A percentile compares a stretch with the other conserved stretches of the same genome.
Evolutionary conservation across 768 basidiomycete species (phyloP).

Genomic region (Mycena olivaceomarginata): DNA sequence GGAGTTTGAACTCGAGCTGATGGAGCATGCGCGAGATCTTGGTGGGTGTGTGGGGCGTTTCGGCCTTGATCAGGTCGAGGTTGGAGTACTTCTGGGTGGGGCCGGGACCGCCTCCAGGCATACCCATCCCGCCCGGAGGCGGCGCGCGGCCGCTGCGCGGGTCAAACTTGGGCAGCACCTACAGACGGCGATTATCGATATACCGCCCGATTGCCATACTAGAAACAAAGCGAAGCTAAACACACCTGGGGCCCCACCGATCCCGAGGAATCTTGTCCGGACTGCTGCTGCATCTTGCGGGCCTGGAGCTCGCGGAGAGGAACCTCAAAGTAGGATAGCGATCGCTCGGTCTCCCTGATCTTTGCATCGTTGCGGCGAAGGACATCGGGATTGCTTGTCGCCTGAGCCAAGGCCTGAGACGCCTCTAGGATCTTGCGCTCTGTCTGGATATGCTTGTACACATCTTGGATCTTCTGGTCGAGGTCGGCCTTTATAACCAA

Average conservation of each 20-base stretch:
- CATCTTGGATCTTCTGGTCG: slow-evolving; percentile 95
- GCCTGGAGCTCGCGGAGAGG: slow-evolving; percentile 89
- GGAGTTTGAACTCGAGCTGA: slow-evolving; percentile 72
- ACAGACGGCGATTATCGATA: slow-evolving; percentile 44
- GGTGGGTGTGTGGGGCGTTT: slow-evolving; percentile 95
- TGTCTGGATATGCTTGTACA: slow-evolving; percentile 92
- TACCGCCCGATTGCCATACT: slow-evolving; percentile 45
- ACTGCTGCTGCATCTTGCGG: slow-evolving; percentile 81
- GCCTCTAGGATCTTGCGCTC: slow-evolving; percentile 96
- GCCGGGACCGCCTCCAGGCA: slow-evolving; percentile 23
- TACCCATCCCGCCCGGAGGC: slow-evolving; percentile 41
- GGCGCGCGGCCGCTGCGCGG: slow-evolving; percentile 61
- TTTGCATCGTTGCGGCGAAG: slow-evolving; percentile 87
- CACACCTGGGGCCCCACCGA: slow-evolving; percentile 65
- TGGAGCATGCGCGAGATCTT: slow-evolving; percentile 99
- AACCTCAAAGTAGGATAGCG: slow-evolving; percentile 91
- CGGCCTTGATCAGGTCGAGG: slow-evolving; percentile 96
- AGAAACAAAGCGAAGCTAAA: slow-evolving; percentile 37
- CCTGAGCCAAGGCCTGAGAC: slow-evolving; percentile 84
- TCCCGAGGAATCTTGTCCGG: slow-evolving; percentile 72
- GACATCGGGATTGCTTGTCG: slow-evolving; percentile 92
- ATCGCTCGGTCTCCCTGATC: slow-evolving; percentile 91
- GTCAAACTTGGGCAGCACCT: slow-evolving; percentile 74
- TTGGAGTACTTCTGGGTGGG: slow-evolving; percentile 79
- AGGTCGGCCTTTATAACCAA: slow-evolving; percentile 72